phyloP scores from a whole-genome alignment of 768 basidiomycete genomes.

The Tricholomella constricta region DNA sequence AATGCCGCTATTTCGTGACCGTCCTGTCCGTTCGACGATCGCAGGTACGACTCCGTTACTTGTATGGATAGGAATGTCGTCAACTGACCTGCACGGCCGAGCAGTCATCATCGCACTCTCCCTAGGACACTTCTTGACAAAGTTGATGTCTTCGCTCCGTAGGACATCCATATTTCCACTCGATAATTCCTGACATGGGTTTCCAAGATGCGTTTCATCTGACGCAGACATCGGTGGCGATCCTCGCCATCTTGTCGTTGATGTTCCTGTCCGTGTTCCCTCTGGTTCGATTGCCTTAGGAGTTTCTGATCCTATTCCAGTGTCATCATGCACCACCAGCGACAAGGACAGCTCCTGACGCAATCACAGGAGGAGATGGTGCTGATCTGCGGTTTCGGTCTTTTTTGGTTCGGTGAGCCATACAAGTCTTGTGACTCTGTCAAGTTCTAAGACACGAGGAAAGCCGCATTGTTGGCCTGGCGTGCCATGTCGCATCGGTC shows the following conservation, averaged over 20 bases:
- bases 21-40: slow-evolving; percentile 46
- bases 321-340: slow-evolving; percentile 66
- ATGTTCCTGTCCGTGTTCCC: slow-evolving; percentile 58
- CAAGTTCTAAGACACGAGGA: slow-evolving; percentile 5
- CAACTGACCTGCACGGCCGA: not conserved
- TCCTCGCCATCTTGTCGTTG: slow-evolving; percentile 64
- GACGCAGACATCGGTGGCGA: slow-evolving; percentile 74
- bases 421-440: not conserved
- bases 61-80: not conserved
- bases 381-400: slow-evolving; percentile 68
- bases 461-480: slow-evolving; percentile 48
- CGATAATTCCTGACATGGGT: not conserved
- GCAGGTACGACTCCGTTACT: slow-evolving; percentile 30
- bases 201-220: slow-evolving; percentile 59
- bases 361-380: slow-evolving; percentile 75
- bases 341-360: slow-evolving; percentile 60
- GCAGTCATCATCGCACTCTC: slow-evolving; percentile 50
- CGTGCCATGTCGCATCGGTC: slow-evolving; percentile 36
- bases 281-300: not conserved
- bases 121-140: slow-evolving; percentile 53
- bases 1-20: slow-evolving; percentile 54
- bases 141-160: slow-evolving; percentile 50
- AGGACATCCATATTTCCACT: slow-evolving; percentile 16
- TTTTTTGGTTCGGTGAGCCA: slow-evolving; percentile 75
- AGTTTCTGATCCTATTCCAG: slow-evolving; percentile 34